Evolutionary conservation across 257 asterid species (phyloP), one percentile per base, ranked within the genome.

Genomic region (Petrea volubilis): DNA sequence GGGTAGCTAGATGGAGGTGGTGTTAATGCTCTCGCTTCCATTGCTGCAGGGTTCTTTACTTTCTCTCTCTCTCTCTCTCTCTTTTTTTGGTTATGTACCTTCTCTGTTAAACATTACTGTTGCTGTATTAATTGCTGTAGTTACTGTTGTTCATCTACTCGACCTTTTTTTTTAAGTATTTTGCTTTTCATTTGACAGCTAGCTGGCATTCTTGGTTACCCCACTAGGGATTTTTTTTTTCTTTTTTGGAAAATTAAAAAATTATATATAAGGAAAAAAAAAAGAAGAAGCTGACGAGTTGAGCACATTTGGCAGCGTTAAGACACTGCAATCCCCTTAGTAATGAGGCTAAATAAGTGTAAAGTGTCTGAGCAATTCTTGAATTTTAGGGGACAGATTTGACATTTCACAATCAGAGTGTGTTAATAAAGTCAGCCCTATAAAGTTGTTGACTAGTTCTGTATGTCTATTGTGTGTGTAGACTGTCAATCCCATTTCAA

Each of bases 91-190:
- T 4, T 4, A 71, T 66, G 80, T 60, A 49, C 53, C 81, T 61
- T 75, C 68, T 75, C 79, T 64, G 6, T 2, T 70, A 52, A 69
- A 63, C 70, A 66, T 72, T 68, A 53, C 70, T 75, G 81, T 64
- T 57, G 17, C 67, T 51, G 81, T 65, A 82, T 76, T 82, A 76
- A 79, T 60, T 82, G 84, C 68, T 65, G 78, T 49, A 67, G 78
- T 78, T 63, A 82, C 79, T 78, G 71, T 7, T 75, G 38, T 47
- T 60, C 75, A 64, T 81, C 81, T 81, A 67, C 78, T 60, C 77
- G 47, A 29, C 24, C 57, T 49, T 64, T 27, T 71, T 38, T 38
- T 4, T 59, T 51, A 27, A 58, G 74, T 41, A 63, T 71, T 71
- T 51, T 47, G 3, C 72, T 74, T 17, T 64, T 72, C 40, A 46